A percentile compares a stretch with the other conserved stretches of the same genome.
phyloP scores from a whole-genome alignment of 2,329 filamentous ascomycete species.

The Metarhizium rileyi region DNA sequence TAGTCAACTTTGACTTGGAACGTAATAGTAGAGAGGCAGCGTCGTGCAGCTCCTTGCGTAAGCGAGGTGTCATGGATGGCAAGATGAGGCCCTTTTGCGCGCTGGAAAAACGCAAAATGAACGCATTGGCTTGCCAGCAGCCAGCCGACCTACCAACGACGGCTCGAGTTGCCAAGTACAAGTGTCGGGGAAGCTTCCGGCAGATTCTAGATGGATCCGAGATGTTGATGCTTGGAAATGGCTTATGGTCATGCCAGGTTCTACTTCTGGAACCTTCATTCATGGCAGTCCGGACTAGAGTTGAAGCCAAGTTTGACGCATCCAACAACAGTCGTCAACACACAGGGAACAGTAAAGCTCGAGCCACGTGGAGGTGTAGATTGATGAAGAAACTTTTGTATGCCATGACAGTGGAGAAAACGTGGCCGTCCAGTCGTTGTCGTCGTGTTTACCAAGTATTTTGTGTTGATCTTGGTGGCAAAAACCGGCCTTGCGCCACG shows the following conservation, averaged over 20 bases:
- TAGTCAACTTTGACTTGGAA: not conserved
- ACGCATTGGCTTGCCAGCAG: not conserved
- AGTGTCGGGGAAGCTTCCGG: too few species aligned
- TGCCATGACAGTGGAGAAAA: not conserved
- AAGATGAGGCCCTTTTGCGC: not conserved
- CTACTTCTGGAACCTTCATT: too few species aligned
- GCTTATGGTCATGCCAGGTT: too few species aligned
- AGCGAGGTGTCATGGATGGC: not conserved
- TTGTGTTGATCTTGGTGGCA: not conserved
- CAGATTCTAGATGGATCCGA: not conserved
- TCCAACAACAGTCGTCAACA: not conserved
- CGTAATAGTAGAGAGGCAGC: not conserved
- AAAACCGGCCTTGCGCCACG: not conserved
- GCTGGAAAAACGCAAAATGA: not conserved
- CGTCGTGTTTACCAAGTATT: not conserved
- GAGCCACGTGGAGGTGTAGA: not conserved
- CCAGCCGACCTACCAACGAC: not conserved
- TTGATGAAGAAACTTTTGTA: not conserved
- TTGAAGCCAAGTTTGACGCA: too few species aligned
- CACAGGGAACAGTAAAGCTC: not conserved
- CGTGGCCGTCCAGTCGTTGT: not conserved
- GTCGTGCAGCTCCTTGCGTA: not conserved
- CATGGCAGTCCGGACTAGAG: too few species aligned
- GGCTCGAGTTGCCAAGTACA: too few species aligned
- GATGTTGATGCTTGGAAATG: not conserved